Evolutionary conservation across 495 filamentous ascomycete species (phyloP).

Genomic region (Geopyxis carbonaria): DNA sequence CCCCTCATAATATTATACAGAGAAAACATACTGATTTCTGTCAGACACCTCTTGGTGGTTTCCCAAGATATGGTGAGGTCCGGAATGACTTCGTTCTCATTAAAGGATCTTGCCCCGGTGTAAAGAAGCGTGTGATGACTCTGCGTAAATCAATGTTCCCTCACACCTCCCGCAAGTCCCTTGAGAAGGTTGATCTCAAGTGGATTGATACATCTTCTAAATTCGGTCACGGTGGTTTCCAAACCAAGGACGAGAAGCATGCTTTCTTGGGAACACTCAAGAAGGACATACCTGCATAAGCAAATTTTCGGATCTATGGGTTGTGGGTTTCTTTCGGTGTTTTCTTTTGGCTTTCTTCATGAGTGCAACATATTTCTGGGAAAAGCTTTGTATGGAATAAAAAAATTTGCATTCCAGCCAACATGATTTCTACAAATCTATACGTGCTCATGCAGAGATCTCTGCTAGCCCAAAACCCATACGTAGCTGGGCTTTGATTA

Average conservation of each 20-base stretch:
- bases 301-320: neutral
- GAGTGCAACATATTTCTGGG: conserved; percentile 6
- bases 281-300: conserved; percentile 58
- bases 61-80: conserved; percentile 96
- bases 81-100: conserved; percentile 98
- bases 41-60: conserved; percentile 72
- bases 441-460: too few relatives aligned
- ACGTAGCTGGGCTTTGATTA: too few relatives aligned
- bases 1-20: neutral
- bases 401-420: too few relatives aligned
- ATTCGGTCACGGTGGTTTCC: conserved; percentile 99
- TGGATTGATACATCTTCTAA: conserved; percentile 99
- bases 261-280: conserved; percentile 91
- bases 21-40: conserved; percentile 25
- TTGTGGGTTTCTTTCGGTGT: conserved; percentile 8
- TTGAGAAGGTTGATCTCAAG: conserved; percentile 99
- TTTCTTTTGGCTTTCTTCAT: conserved; percentile 7
- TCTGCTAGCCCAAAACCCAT: too few relatives aligned
- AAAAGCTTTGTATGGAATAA: conserved; percentile 7
- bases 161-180: conserved; percentile 82
- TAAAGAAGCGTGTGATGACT: conserved; percentile 99
- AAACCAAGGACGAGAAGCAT: conserved; percentile 94
- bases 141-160: conserved; percentile 98
- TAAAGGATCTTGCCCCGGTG: conserved; percentile 93
- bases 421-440: too few relatives aligned